A percentile compares a stretch with the other conserved stretches of the same genome.
phyloP scores from a whole-genome alignment of 2,329 filamentous ascomycete genomes.

The Endothia cerciana region DNA sequence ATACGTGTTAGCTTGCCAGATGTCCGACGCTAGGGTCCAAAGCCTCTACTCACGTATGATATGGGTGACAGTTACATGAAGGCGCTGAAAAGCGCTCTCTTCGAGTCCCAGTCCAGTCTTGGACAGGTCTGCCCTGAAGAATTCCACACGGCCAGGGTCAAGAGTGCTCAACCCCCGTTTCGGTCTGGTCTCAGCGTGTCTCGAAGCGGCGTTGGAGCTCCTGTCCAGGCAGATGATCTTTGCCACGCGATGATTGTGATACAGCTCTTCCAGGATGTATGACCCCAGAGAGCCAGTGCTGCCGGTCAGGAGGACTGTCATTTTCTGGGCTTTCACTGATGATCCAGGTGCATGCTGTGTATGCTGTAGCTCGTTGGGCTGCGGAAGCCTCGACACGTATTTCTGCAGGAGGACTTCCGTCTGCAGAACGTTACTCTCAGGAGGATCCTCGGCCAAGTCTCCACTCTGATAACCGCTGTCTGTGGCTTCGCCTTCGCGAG shows the following conservation, averaged over 20 bases:
- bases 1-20: neutral
- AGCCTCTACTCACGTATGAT: neutral
- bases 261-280: slow-evolving; percentile 10
- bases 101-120: neutral
- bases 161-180: neutral
- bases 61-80: neutral
- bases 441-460: no score
- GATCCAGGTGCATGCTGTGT: no score
- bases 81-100: neutral
- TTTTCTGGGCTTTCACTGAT: no score
- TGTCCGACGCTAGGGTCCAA: neutral
- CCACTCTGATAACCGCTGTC: no score
- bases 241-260: neutral
- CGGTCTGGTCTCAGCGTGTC: neutral
- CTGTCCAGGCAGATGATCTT: neutral
- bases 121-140: slow-evolving; percentile 1
- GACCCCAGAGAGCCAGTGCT: slow-evolving; percentile 16
- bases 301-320: slow-evolving; percentile 12
- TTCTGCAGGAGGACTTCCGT: no score
- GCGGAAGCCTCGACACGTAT: no score
- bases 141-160: neutral
- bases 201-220: neutral
- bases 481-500: no score
- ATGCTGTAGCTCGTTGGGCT: no score
- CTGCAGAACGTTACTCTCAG: no score